These are phyloP conservation scores for Arachis stenosperma DNA, from an alignment of 306 rosid genomes.

Conservation along the genomic window DNA sequence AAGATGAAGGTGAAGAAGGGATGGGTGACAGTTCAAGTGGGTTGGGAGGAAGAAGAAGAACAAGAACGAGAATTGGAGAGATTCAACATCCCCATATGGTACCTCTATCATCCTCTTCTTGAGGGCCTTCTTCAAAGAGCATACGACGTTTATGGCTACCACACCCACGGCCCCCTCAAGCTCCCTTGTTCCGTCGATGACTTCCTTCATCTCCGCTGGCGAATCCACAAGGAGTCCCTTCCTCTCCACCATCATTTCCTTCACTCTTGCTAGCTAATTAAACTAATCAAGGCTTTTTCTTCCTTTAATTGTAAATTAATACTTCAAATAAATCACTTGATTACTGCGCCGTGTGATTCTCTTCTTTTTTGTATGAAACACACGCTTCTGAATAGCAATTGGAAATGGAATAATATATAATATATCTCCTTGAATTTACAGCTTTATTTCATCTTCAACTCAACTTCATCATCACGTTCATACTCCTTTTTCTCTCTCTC, in stretches of 20 bases:
- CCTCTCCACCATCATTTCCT: constrained; percentile 19
- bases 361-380: too few relatives aligned
- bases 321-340: too few relatives aligned
- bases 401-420: too few relatives aligned
- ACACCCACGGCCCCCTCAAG: constrained; percentile 60
- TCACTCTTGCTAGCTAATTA: background rate
- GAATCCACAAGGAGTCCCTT: constrained; percentile 55
- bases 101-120: constrained; percentile 69
- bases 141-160: constrained; percentile 66
- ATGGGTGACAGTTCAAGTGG: constrained; percentile 65
- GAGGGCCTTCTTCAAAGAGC: constrained; percentile 60
- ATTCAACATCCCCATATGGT: constrained; percentile 60
- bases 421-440: too few relatives aligned
- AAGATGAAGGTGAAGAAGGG: constrained; percentile 79
- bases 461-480: too few relatives aligned
- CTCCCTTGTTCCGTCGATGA: constrained; percentile 71
- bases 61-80: constrained; percentile 41
- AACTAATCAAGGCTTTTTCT: too few relatives aligned
- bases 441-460: too few relatives aligned
- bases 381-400: too few relatives aligned
- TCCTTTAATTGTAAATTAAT: too few relatives aligned
- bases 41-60: constrained; percentile 44
- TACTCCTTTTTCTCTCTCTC: too few relatives aligned
- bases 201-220: constrained; percentile 63
- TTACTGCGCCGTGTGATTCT: too few relatives aligned